Percentiles rank a stretch among this genome's conserved stretches.
Conservation (phyloP, 2,329 filamentous ascomycete species). For the Diatrype stigma region DNA sequence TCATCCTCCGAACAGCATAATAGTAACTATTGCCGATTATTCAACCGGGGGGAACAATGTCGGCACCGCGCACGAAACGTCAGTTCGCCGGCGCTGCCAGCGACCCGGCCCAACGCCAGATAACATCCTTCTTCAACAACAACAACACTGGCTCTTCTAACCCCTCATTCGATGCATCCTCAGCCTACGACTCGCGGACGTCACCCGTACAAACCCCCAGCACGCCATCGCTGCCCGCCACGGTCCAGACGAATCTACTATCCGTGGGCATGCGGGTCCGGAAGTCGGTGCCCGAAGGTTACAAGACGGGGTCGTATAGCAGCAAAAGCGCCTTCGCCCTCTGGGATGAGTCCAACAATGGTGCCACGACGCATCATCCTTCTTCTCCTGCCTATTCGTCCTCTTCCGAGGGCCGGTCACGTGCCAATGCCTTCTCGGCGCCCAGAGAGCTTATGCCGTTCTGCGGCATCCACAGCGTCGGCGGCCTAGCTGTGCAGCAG, state of each 20-base stretch:
- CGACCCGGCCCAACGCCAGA: conserved; percentile 57
- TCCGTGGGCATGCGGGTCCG: conserved; percentile 91
- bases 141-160: conserved; percentile 14
- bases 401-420: conserved; percentile 9
- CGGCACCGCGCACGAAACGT: conserved; percentile 53
- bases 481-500: conserved; percentile 54
- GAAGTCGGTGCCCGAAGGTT: conserved; percentile 89
- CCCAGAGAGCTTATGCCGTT: conserved; percentile 70
- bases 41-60: conserved; percentile 37
- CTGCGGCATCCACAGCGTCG: conserved; percentile 74
- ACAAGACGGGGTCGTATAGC: conserved; percentile 67
- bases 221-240: conserved; percentile 53
- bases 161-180: conserved; percentile 34
- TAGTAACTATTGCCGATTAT: too few relatives aligned
- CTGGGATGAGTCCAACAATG: conserved; percentile 41
- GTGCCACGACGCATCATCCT: background rate
- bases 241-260: conserved; percentile 77
- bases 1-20: background rate
- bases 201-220: conserved; percentile 23
- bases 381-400: conserved; percentile 2
- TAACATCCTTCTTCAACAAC: conserved; percentile 57
- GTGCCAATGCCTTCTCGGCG: conserved; percentile 25
- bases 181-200: conserved; percentile 6
- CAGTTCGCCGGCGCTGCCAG: conserved; percentile 57
- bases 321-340: conserved; percentile 50